Conservation (phyloP, 164 flowering plant species). For the Nymphaea thermarum region DNA sequence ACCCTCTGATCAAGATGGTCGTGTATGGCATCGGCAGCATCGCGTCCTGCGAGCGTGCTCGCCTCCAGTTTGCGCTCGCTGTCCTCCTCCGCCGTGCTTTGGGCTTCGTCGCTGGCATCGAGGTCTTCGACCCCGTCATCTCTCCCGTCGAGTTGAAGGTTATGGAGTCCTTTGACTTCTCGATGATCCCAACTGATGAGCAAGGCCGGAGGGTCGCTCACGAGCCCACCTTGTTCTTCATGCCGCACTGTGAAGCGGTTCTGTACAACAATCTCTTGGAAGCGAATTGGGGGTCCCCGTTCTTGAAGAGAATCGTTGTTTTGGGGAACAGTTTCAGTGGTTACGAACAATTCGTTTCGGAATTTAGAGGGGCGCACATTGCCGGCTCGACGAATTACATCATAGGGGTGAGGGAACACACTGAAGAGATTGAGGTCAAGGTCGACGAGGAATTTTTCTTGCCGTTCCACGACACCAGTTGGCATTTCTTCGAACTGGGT, state of each 20-base stretch:
- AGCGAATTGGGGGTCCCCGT: conserved; percentile 41
- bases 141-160: conserved; percentile 55
- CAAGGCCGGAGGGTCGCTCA: conserved; percentile 44
- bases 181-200: conserved; percentile 55
- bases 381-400: conserved; percentile 26
- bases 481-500: conserved; percentile 59
- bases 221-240: conserved; percentile 65
- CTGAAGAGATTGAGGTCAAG: conserved; percentile 32
- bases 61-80: conserved; percentile 67
- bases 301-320: conserved; percentile 31
- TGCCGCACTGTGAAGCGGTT: conserved; percentile 87
- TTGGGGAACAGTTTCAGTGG: conserved; percentile 70
- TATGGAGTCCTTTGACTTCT: conserved; percentile 47
- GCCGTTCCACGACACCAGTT: conserved; percentile 75
- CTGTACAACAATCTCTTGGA: conserved; percentile 61
- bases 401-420: conserved; percentile 27
- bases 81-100: conserved; percentile 52
- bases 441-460: conserved; percentile 42
- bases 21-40: conserved; percentile 92
- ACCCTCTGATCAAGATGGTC: conserved; percentile 55
- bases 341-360: conserved; percentile 27
- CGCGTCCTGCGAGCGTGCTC: conserved; percentile 50
- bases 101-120: conserved; percentile 57
- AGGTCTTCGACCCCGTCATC: conserved; percentile 79
- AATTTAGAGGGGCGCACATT: conserved; percentile 19